These are phyloP conservation scores for Phialophora tarda DNA, from an alignment of 2,329 filamentous ascomycete genomes.

Conservation along the genomic window DNA sequence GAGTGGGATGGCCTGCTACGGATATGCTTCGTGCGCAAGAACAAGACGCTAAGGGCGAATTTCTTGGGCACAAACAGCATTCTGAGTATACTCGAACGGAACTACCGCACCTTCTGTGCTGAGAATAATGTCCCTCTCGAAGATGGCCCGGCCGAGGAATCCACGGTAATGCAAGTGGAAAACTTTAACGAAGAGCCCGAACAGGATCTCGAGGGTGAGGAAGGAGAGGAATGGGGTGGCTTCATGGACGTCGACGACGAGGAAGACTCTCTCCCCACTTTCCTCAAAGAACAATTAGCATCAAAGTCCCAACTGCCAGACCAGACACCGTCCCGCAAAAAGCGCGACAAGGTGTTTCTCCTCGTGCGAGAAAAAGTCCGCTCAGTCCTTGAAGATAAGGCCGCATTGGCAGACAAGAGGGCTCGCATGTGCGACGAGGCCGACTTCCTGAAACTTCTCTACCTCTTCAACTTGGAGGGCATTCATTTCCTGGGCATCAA, in stretches of 20 bases:
- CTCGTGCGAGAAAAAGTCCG: slow-evolving; percentile 86
- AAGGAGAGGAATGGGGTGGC: slow-evolving; percentile 45
- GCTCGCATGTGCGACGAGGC: slow-evolving; percentile 89
- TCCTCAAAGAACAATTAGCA: slow-evolving; percentile 71
- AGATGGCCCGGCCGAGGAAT: slow-evolving; percentile 59
- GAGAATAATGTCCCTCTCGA: slow-evolving; percentile 81
- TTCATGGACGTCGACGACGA: slow-evolving; percentile 56
- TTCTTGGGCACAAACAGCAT: slow-evolving; percentile 83
- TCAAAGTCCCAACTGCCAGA: slow-evolving; percentile 44
- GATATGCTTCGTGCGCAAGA: slow-evolving; percentile 84
- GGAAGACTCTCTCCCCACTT: slow-evolving; percentile 75
- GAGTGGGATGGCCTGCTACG: slow-evolving; percentile 92
- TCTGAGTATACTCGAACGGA: slow-evolving; percentile 79
- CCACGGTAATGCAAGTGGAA: slow-evolving; percentile 47
- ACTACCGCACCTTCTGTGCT: slow-evolving; percentile 89
- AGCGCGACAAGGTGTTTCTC: slow-evolving; percentile 78
- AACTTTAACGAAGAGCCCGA: slow-evolving; percentile 50
- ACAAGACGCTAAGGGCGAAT: slow-evolving; percentile 82
- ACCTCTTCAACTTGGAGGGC: slow-evolving; percentile 86
- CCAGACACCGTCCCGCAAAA: slow-evolving; percentile 65
- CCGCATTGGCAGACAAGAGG: slow-evolving; percentile 78
- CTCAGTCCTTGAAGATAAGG: slow-evolving; percentile 81
- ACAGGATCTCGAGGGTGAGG: slow-evolving; percentile 23
- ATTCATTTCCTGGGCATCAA: slow-evolving; percentile 73
- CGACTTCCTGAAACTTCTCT: slow-evolving; percentile 82